Evolutionary conservation across 495 filamentous ascomycete genomes (phyloP).

Genomic region (Daldinia childiae): DNA sequence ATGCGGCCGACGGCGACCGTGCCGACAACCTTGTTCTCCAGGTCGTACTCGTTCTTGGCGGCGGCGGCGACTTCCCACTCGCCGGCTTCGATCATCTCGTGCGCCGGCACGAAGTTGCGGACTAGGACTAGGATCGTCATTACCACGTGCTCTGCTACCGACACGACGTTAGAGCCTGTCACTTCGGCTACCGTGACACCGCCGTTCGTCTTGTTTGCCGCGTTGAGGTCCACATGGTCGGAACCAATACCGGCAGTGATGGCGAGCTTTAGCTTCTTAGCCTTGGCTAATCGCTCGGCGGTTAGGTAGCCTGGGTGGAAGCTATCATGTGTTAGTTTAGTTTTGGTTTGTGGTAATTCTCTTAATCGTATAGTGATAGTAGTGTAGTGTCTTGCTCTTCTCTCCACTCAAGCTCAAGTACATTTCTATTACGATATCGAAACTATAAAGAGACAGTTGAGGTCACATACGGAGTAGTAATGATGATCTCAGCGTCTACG

Average conservation of each 20-base stretch:
- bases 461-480: conserved; percentile 89
- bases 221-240: conserved; percentile 96
- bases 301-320: conserved; percentile 99
- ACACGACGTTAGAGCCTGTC: conserved; percentile 92
- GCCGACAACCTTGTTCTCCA: conserved; percentile 97
- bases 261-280: conserved; percentile 98
- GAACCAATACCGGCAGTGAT: conserved; percentile 97
- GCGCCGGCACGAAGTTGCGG: conserved; percentile 97
- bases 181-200: conserved; percentile 97
- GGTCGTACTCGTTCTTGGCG: conserved; percentile 97
- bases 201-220: conserved; percentile 97
- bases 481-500: conserved; percentile 97
- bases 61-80: conserved; percentile 96
- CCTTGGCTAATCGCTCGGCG: conserved; percentile 93
- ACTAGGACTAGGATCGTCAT: conserved; percentile 98
- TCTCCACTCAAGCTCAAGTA: too few relatives aligned
- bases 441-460: neutral
- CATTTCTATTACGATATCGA: conserved; percentile 9
- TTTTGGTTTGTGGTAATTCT: neutral
- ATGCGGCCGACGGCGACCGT: conserved; percentile 98
- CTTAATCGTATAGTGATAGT: too few relatives aligned
- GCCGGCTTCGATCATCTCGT: conserved; percentile 88
- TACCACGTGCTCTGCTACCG: conserved; percentile 92
- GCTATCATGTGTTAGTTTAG: conserved; percentile 56
- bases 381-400: neutral